A percentile compares a stretch with the other conserved stretches of the same genome.
These are phyloP conservation scores for Pseudevernia furfuracea DNA, from an alignment of 495 filamentous ascomycete species.

Conservation along the genomic window DNA sequence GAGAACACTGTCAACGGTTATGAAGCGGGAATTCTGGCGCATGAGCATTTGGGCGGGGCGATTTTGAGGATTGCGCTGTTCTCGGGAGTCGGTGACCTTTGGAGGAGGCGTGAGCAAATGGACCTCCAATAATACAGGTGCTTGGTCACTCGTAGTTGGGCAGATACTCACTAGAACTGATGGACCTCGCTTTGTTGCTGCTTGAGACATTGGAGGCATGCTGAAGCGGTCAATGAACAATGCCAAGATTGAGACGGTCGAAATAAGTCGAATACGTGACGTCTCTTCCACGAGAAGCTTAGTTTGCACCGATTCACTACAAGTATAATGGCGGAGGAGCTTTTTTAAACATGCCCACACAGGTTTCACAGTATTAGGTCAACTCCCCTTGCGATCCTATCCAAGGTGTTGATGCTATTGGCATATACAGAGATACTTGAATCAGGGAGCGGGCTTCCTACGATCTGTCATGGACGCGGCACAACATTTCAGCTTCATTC, in stretches of 20 bases:
- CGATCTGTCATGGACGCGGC: background rate
- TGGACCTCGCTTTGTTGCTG: conserved; percentile 41
- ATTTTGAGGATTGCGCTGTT: conserved; percentile 38
- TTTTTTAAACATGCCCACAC: too few species aligned
- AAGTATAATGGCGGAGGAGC: background rate
- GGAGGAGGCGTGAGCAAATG: conserved; percentile 9
- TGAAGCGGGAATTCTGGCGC: conserved; percentile 60
- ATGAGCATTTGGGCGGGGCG: conserved; percentile 34
- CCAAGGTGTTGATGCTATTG: background rate
- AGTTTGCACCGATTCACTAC: background rate
- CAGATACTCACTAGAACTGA: conserved; percentile 44
- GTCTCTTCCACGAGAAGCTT: background rate
- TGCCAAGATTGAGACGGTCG: background rate
- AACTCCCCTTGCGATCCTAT: background rate
- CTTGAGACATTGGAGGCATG: conserved; percentile 19
- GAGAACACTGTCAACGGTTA: conserved; percentile 93
- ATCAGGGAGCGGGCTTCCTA: background rate
- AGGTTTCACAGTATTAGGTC: background rate
- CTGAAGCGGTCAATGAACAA: background rate
- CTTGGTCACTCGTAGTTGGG: conserved; percentile 7
- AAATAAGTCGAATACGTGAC: background rate
- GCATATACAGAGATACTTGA: background rate
- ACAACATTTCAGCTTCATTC: background rate
- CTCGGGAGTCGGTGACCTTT: conserved; percentile 55
- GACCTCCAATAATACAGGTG: conserved; percentile 11